Evolutionary conservation across 2,329 filamentous ascomycete genomes (phyloP), one percentile per base, ranked within the genome.

Genomic region (Raffaelea arxii): DNA sequence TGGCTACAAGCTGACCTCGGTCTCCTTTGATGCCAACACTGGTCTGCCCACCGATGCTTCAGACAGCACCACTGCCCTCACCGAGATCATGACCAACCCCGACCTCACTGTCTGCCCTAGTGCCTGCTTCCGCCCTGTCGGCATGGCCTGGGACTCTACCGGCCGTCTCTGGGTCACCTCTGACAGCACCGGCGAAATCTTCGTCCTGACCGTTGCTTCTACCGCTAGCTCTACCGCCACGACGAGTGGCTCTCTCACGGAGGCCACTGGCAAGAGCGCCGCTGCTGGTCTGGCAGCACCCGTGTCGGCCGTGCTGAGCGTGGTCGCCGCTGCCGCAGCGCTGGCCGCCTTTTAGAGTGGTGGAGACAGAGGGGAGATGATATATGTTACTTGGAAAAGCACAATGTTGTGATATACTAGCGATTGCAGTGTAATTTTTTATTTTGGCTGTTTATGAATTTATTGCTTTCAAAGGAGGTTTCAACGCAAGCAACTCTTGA

Each of bases 181-280:
- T 4, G 82, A 85, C 58, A 59, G 68, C 14, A 80, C 79, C 1
- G 82, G 80, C 6, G 81, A 86, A 65, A 72, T 86, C 37, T 84
- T 75, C 54, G 72, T 84, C 4, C 56, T 79, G 44, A 56, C 60
- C 46, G 50, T 51, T 46, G 39, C 42, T 7, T 37, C 48, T 7
- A n/a, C 30, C 23, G 42, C 41, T 16, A 25, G 44, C 10, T n/a
- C n/a, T n/a, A 45, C 45, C 1, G 25, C 48, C 19, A 45, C 48
- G 2, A 40, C 48, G 11, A 51, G 48, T 45, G 53, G 55, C 25
- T 53, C 48, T 18, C 47, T 57, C 49, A 54, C 58, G 18, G 53
- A 51, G 22, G 32, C 39, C 6, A 46, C 39, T 12, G 46, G 45
- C 23, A 25, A 19, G n/a, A 11, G 25, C 16, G 42, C 30, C 4